These are phyloP conservation scores for Globomyces sp. DNA, from an alignment of 371 early-diverging fungal species.

Conservation along the genomic window DNA sequence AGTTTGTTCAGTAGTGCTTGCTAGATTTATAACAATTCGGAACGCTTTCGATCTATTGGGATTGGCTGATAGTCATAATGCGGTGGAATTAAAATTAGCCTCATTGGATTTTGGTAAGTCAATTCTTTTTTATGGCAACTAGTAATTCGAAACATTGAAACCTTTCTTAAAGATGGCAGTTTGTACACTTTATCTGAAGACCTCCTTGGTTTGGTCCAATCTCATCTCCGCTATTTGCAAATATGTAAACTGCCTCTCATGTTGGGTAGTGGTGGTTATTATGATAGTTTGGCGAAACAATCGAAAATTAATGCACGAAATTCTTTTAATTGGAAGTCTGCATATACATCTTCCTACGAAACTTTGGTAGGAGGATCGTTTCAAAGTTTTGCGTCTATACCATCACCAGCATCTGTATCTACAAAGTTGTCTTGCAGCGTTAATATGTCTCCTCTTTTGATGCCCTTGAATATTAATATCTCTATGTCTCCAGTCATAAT, in stretches of 20 bases:
- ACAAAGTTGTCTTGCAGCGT: neutral
- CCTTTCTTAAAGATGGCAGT: slow-evolving; percentile 54
- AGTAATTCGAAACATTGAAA: slow-evolving; percentile 53
- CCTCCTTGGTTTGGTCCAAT: slow-evolving; percentile 37
- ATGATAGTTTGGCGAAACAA: slow-evolving; percentile 8
- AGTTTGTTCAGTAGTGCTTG: slow-evolving; percentile 51
- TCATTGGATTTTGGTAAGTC: slow-evolving; percentile 56
- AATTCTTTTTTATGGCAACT: neutral
- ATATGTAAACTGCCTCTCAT: slow-evolving; percentile 33
- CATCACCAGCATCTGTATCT: neutral
- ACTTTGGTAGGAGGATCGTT: neutral
- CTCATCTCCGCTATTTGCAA: slow-evolving; percentile 37
- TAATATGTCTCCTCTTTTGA: slow-evolving; percentile 6
- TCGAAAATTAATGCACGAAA: neutral
- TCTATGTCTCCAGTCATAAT: neutral
- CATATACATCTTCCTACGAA: neutral
- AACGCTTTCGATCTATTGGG: slow-evolving; percentile 56
- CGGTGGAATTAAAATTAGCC: slow-evolving; percentile 46
- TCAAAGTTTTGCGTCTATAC: neutral
- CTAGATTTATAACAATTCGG: slow-evolving; percentile 49
- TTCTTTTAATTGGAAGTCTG: neutral
- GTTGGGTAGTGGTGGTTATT: slow-evolving; percentile 35
- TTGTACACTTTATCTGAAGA: slow-evolving; percentile 33
- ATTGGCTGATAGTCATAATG: slow-evolving; percentile 56
- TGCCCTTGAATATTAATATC: slow-evolving; percentile 4